Base-by-base conservation (phyloP, 352 stramenopile genomes). In the Thalassiosira delicatula region DNA sequence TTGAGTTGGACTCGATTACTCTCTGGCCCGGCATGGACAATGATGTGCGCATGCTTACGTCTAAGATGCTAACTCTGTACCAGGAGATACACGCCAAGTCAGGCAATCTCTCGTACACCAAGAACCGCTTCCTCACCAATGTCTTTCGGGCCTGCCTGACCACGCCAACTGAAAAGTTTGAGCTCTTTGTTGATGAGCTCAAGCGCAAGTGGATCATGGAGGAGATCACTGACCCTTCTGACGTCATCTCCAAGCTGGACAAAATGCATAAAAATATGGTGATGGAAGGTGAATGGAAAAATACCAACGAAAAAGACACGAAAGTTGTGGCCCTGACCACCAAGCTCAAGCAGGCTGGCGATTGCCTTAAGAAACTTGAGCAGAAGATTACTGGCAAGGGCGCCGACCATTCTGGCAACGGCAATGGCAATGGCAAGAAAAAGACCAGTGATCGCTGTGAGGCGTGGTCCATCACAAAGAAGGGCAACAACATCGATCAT, bases 311-410 rank as follows among this genome's bases (percentile, higher is more conserved):
- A 11, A 62, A 73, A 21, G 65, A 81, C 37, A 32, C 62, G 4
- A 68, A 72, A 21, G 56, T 81, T 35, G 51, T 81, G 35, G 72
- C 65, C 5, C n/a, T 69, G 11, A 62, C 72, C 17, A 68, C 65
- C 23, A 12, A 60, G 7, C 1, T 75, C 1, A 62, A 74, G 17
- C n/a, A n/a, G n/a, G n/a, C n/a, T n/a, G n/a, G n/a, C n/a, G n/a
- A n/a, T n/a, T n/a, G n/a, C n/a, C n/a, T n/a, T n/a, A n/a, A n/a
- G n/a, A n/a, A n/a, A n/a, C n/a, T n/a, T n/a, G n/a, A n/a, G n/a
- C n/a, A n/a, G n/a, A n/a, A n/a, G n/a, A n/a, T n/a, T n/a, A n/a
- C n/a, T n/a, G n/a, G n/a, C n/a, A n/a, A n/a, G n/a, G n/a, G n/a
- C n/a, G n/a, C n/a, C n/a, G n/a, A n/a, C n/a, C n/a, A n/a, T n/a